Conservation (phyloP, 2,329 filamentous ascomycete genomes). For the Coleophoma crateriformis region DNA sequence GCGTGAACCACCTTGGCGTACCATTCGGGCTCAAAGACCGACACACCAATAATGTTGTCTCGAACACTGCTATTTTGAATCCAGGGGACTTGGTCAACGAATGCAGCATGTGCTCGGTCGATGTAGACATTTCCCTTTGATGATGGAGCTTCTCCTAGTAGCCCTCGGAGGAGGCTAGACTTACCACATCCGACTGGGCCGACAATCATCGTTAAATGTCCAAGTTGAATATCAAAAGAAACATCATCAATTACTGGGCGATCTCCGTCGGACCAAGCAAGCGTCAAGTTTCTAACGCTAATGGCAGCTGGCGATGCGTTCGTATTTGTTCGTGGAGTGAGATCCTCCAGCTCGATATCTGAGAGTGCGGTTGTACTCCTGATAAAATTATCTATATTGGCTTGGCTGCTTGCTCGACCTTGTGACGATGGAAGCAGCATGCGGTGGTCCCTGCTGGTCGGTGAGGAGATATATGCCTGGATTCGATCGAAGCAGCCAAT, state of each 20-base stretch:
- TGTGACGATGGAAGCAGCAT: constrained; percentile 3
- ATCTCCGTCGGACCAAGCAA: constrained; percentile 7
- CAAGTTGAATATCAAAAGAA: constrained; percentile 7
- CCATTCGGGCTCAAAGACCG: constrained; percentile 46
- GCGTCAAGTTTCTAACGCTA: constrained; percentile 12
- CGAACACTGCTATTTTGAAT: constrained; percentile 34
- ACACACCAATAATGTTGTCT: constrained; percentile 31
- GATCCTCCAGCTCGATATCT: constrained; percentile 9
- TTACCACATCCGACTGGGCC: constrained; percentile 26
- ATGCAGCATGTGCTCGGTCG: constrained; percentile 23
- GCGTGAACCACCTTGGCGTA: constrained; percentile 60
- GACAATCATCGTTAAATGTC: constrained; percentile 15
- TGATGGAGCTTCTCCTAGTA: constrained; percentile 16
- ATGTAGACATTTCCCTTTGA: constrained; percentile 14
- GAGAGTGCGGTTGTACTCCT: background rate
- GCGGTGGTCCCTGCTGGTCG: constrained; percentile 7
- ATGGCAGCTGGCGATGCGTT: constrained; percentile 8
- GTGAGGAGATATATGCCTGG: constrained; percentile 25
- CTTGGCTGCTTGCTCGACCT: background rate
- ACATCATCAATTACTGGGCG: constrained; percentile 11
- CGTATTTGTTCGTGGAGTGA: background rate
- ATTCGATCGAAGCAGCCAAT: constrained; percentile 34
- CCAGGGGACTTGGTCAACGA: constrained; percentile 39
- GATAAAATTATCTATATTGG: constrained; percentile 7
- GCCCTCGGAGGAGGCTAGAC: constrained; percentile 13